These are phyloP conservation scores for Quercus parvula DNA, from an alignment of 306 rosid genomes.

Conservation along the genomic window DNA sequence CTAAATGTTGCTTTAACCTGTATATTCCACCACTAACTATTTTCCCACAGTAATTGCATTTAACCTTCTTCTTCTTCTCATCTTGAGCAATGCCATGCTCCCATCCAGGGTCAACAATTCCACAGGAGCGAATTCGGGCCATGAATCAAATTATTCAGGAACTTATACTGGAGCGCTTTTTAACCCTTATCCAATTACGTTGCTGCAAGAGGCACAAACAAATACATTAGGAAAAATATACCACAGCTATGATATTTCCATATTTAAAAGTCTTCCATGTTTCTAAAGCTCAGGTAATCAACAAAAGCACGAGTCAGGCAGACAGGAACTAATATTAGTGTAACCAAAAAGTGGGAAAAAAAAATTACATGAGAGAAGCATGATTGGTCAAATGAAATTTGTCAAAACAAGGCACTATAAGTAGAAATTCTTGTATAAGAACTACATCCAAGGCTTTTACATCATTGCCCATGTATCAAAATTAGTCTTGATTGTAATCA, in stretches of 20 bases:
- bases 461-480: neutral
- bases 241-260: slow-evolving; percentile 17
- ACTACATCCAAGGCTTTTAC: neutral
- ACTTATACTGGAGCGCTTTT: slow-evolving; percentile 16
- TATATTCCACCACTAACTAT: slow-evolving; percentile 95
- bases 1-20: slow-evolving; percentile 95
- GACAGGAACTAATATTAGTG: neutral
- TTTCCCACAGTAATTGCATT: slow-evolving; percentile 97
- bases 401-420: neutral
- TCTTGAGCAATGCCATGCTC: slow-evolving; percentile 95
- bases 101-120: slow-evolving; percentile 96
- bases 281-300: neutral
- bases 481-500: neutral
- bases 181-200: slow-evolving; percentile 17
- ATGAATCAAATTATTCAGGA: slow-evolving; percentile 29
- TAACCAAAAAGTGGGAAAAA: neutral
- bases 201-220: slow-evolving; percentile 11
- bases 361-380: neutral
- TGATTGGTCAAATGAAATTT: neutral
- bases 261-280: slow-evolving; percentile 23
- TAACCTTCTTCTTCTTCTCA: slow-evolving; percentile 94
- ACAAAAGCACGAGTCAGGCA: neutral
- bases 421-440: neutral
- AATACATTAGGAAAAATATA: neutral
- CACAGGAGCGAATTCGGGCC: slow-evolving; percentile 76